These are phyloP conservation scores for Termitomyces sp. DNA, from an alignment of 768 basidiomycete species.

Conservation along the genomic window DNA sequence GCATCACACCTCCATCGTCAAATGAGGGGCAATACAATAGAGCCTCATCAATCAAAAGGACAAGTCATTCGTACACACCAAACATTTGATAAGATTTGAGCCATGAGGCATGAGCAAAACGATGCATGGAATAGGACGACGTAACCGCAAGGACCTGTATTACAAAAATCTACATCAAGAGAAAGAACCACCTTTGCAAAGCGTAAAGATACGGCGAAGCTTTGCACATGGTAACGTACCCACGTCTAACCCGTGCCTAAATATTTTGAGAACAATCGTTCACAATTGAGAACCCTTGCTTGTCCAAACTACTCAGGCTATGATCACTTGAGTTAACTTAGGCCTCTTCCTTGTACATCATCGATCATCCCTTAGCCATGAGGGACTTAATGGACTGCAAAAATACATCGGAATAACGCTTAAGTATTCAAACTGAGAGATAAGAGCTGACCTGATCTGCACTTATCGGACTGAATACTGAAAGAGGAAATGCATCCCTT, in stretches of 20 bases:
- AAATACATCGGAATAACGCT: neutral
- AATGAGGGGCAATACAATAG: neutral
- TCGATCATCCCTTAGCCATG: neutral
- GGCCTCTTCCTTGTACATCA: neutral
- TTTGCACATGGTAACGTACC: neutral
- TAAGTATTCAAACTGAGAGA: neutral
- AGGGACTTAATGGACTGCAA: neutral
- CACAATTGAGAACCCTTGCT: slow-evolving; percentile 1
- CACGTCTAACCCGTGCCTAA: neutral
- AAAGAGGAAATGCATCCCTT: neutral
- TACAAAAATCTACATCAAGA: neutral
- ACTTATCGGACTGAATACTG: neutral
- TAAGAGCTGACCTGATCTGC: neutral
- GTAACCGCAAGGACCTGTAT: neutral
- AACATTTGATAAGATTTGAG: neutral
- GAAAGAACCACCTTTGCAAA: neutral
- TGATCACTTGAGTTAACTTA: slow-evolving; percentile 1
- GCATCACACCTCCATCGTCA: neutral
- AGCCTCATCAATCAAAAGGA: neutral
- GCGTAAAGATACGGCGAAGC: slow-evolving; percentile 6
- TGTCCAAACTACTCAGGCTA: neutral
- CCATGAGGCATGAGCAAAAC: slow-evolving; percentile 3
- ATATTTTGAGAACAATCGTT: neutral
- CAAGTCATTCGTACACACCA: neutral
- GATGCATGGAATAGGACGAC: neutral